Evolutionary conservation across 768 basidiomycete genomes (phyloP).

Genomic region (Hemileccinum rubropunctum): DNA sequence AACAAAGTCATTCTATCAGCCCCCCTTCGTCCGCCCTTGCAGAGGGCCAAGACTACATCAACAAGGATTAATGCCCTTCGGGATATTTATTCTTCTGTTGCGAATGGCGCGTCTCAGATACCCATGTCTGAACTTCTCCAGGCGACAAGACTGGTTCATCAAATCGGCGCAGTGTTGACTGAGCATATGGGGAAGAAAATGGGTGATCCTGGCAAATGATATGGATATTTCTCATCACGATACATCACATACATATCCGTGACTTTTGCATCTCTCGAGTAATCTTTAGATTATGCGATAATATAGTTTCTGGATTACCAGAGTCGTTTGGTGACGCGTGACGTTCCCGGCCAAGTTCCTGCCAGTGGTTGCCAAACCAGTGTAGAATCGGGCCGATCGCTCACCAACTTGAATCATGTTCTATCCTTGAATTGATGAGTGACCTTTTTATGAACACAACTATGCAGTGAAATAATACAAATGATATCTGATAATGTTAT

Average conservation of each 20-base stretch:
- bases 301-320: neutral
- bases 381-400: too few relatives aligned
- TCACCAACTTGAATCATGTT: neutral
- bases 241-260: too few relatives aligned
- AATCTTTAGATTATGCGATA: neutral
- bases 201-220: constrained; percentile 5
- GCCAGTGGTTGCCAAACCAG: too few relatives aligned
- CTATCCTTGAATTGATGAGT: constrained; percentile 5
- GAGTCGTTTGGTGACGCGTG: too few relatives aligned
- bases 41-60: constrained; percentile 39
- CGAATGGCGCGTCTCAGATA: constrained; percentile 46
- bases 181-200: constrained; percentile 43
- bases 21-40: constrained; percentile 23
- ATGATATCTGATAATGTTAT: constrained; percentile 18
- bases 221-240: neutral
- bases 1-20: constrained; percentile 3
- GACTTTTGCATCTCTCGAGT: too few relatives aligned
- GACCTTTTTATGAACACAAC: constrained; percentile 18
- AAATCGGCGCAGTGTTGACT: constrained; percentile 45
- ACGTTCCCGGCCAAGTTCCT: too few relatives aligned
- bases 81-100: constrained; percentile 42
- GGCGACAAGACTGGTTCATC: constrained; percentile 43
- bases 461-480: constrained; percentile 24
- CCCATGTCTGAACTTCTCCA: constrained; percentile 47
- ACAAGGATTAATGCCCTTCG: constrained; percentile 43